Base-by-base conservation (phyloP, 768 basidiomycete genomes). In the Fibroporia radiculosa region DNA sequence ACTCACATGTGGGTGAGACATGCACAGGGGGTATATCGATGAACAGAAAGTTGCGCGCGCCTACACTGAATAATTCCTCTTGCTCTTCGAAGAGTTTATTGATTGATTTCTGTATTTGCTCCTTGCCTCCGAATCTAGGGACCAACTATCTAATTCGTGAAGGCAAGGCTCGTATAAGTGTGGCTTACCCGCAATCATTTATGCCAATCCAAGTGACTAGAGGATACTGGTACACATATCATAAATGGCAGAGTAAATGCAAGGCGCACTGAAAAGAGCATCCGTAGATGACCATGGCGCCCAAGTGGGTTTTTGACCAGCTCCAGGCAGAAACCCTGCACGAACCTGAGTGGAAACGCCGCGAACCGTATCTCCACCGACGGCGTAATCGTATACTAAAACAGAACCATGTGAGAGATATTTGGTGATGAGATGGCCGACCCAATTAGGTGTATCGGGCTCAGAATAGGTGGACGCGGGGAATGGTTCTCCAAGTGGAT, bases 151-250 rank as follows among this genome's bases (percentile, higher is more conserved):
- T 32, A 16, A 47, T 45, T 27, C 16, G 14, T 12, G 14, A 45
- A 4, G 8, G n/a, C 7, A 32, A 13, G 38, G 10, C 26, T 1
- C 6, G 28, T 26, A 11, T 10, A 16, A 25, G 7, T 24, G 13
- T 34, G 2, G 50, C 70, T 40, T 56, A 77, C 75, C 67, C 74
- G 66, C 74, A 73, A 60, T 82, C 81, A 47, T 84, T 84, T 45
- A 82, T 82, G 3, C 82, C 81, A 38, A 80, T 65, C 77, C 78
- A 82, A 2, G 74, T 78, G 4, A 78, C 79, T 82, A 44, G 16
- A 26, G n/a, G 13, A 27, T 16, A 14, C 23, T 27, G 4, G 13
- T n/a, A 6, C 3, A 2, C 4, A 19, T 26, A 28, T 27, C 5
- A n/a, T 13, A 5, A 6, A 2, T 5, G 14, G 23, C 42, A 23